Percentiles rank a stretch among this genome's conserved stretches.
Conservation (phyloP, 805 yeast genomes). For the Jamesozyma hellenica region DNA sequence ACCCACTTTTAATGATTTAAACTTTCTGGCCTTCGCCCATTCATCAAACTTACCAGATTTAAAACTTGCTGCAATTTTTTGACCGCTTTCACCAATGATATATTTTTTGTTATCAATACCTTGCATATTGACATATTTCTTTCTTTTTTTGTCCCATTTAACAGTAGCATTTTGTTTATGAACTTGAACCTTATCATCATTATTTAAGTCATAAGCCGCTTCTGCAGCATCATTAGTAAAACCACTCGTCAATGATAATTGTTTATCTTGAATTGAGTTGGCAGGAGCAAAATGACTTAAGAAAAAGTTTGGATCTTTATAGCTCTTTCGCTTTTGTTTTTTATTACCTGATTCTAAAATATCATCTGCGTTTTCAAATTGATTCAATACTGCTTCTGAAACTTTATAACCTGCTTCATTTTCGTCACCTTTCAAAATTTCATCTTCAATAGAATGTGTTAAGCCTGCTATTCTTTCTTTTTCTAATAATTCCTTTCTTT, state of each 20-base stretch:
- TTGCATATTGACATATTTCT: constrained; percentile 73
- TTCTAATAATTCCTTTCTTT: constrained; percentile 55
- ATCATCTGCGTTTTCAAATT: constrained; percentile 35
- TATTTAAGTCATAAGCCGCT: constrained; percentile 79
- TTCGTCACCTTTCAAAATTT: constrained; percentile 44
- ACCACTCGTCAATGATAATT: constrained; percentile 42
- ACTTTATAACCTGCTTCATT: constrained; percentile 42
- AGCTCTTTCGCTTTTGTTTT: constrained; percentile 38
- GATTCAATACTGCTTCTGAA: constrained; percentile 30
- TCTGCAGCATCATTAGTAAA: constrained; percentile 76
- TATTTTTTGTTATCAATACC: constrained; percentile 69
- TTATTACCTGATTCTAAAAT: constrained; percentile 21
- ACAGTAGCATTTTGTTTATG: constrained; percentile 59
- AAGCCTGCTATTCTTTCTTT: constrained; percentile 69
- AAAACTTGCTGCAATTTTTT: constrained; percentile 81
- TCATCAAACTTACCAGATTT: constrained; percentile 85
- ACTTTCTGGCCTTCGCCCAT: constrained; percentile 71
- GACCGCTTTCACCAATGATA: constrained; percentile 92
- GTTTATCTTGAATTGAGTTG: constrained; percentile 74
- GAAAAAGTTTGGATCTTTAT: constrained; percentile 68
- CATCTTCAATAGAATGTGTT: constrained; percentile 64
- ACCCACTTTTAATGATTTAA: constrained; percentile 45
- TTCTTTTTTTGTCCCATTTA: constrained; percentile 90
- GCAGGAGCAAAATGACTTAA: constrained; percentile 86
- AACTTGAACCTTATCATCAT: constrained; percentile 59